Conservation (phyloP, 2,329 filamentous ascomycete genomes). For the Hymenoscyphus repandus region DNA sequence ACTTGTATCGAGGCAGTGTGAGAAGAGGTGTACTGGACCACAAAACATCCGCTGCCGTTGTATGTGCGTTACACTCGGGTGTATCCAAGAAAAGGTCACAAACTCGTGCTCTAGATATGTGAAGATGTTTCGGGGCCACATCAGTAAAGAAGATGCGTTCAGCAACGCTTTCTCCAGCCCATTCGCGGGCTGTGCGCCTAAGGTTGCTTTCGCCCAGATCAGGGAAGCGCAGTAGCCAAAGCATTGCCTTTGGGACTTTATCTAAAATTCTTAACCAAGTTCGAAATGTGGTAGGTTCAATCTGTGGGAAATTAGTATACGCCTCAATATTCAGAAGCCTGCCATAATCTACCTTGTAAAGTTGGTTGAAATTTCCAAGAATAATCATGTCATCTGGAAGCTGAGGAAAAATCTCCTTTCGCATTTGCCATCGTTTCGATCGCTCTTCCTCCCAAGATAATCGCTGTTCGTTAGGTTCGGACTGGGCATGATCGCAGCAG, state of each 20-base stretch:
- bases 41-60: conserved; percentile 89
- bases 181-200: conserved; percentile 69
- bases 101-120: conserved; percentile 86
- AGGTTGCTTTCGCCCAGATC: conserved; percentile 87
- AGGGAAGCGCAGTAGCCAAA: conserved; percentile 96
- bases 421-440: conserved; percentile 79
- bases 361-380: conserved; percentile 94
- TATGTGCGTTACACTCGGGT: conserved; percentile 96
- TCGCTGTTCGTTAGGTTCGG: conserved; percentile 66
- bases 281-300: conserved; percentile 93
- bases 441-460: conserved; percentile 83
- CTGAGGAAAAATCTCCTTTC: conserved; percentile 82
- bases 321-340: background rate
- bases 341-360: conserved; percentile 74
- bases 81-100: conserved; percentile 96
- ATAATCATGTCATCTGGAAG: conserved; percentile 82
- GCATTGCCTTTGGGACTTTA: conserved; percentile 75
- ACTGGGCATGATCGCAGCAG: conserved; percentile 92
- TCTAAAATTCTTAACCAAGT: conserved; percentile 91
- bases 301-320: conserved; percentile 46
- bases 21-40: conserved; percentile 94
- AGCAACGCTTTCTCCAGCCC: conserved; percentile 83
- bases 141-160: conserved; percentile 90
- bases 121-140: conserved; percentile 88
- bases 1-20: conserved; percentile 84